Evolutionary conservation across 805 yeast genomes (phyloP).

Genomic region (Jamesozyma rosinii): DNA sequence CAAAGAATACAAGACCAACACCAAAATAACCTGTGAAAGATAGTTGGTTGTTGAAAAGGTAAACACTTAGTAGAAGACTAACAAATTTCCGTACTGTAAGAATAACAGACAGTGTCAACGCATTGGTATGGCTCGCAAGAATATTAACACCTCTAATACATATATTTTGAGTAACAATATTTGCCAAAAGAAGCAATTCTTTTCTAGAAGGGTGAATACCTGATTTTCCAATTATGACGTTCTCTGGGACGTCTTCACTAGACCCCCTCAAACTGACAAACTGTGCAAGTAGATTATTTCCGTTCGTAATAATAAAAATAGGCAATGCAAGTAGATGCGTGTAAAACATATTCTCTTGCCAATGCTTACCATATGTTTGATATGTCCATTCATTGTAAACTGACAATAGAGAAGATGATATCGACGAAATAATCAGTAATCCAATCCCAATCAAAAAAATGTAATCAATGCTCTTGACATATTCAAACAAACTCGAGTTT

Average conservation of each 20-base stretch:
- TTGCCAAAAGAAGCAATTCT: constrained; percentile 31
- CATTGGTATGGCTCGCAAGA: constrained; percentile 48
- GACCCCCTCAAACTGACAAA: constrained; percentile 17
- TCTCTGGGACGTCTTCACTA: no score
- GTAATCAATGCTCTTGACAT: not conserved
- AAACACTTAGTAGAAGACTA: constrained; percentile 48
- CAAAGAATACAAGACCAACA: constrained; percentile 42
- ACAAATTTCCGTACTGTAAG: constrained; percentile 52
- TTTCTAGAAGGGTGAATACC: constrained; percentile 9
- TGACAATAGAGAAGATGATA: constrained; percentile 49
- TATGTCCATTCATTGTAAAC: constrained; percentile 46
- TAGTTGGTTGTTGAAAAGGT: constrained; percentile 41
- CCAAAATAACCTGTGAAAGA: constrained; percentile 37
- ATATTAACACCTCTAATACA: constrained; percentile 64
- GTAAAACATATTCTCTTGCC: constrained; percentile 61
- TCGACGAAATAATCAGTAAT: constrained; percentile 33
- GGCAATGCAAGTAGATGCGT: constrained; percentile 50
- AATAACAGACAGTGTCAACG: constrained; percentile 54
- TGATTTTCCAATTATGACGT: no score
- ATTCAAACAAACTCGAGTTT: not conserved
- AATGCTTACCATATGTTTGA: constrained; percentile 43
- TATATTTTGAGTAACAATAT: constrained; percentile 45
- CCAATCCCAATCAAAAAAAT: constrained; percentile 25
- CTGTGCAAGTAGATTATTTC: constrained; percentile 27
- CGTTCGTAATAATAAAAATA: constrained; percentile 34